These are phyloP conservation scores for Gossypium sturtianum DNA, from an alignment of 345 rosid species.

Conservation along the genomic window DNA sequence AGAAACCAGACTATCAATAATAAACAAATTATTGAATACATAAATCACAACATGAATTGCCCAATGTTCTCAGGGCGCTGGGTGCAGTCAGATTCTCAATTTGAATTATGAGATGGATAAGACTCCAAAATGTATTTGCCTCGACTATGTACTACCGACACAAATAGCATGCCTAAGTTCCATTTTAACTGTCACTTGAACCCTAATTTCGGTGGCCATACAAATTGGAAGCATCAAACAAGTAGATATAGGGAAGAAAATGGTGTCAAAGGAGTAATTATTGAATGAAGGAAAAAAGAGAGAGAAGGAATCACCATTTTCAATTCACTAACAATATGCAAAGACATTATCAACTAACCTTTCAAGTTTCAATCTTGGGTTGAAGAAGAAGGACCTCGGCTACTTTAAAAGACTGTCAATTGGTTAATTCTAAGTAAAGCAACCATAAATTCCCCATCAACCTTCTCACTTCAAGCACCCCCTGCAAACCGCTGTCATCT, in stretches of 20 bases:
- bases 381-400: constrained; percentile 2
- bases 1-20: not conserved
- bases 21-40: not conserved
- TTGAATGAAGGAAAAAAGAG: not conserved
- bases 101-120: not conserved
- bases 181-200: not conserved
- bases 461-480: constrained; percentile 8
- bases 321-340: not conserved
- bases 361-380: constrained; percentile 6
- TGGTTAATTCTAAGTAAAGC: not conserved
- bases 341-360: constrained; percentile 17
- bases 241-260: not conserved
- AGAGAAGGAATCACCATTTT: not conserved
- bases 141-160: not conserved
- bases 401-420: not conserved
- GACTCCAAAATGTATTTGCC: not conserved
- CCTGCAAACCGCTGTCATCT: not conserved
- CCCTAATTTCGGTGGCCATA: not conserved
- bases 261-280: not conserved
- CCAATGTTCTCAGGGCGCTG: not conserved
- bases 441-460: constrained; percentile 5
- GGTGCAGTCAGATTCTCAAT: not conserved
- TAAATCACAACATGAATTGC: not conserved
- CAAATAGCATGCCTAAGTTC: not conserved
- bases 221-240: not conserved